These are phyloP conservation scores for Fusarium equiseti DNA, from an alignment of 2,329 filamentous ascomycete genomes.

Conservation along the genomic window DNA sequence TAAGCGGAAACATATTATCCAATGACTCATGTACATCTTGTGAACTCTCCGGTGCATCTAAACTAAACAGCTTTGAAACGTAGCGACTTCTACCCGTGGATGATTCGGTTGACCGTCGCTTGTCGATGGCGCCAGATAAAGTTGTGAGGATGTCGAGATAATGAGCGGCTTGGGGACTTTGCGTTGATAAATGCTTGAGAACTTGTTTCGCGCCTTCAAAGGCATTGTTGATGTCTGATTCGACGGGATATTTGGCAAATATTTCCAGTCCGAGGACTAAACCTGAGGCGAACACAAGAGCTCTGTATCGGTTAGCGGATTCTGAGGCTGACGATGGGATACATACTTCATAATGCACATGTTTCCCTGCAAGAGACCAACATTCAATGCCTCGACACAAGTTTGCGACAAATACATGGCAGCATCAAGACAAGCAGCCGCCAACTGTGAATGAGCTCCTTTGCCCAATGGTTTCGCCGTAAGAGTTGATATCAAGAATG, in stretches of 20 bases:
- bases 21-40: background rate
- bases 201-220: constrained; percentile 65
- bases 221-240: constrained; percentile 59
- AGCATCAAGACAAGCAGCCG: constrained; percentile 66
- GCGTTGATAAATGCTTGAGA: constrained; percentile 59
- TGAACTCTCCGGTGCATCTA: background rate
- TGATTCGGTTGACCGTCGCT: constrained; percentile 30
- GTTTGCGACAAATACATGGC: constrained; percentile 67
- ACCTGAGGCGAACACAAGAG: constrained; percentile 67
- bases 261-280: constrained; percentile 68
- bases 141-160: constrained; percentile 67
- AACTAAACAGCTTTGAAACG: constrained; percentile 40
- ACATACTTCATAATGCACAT: constrained; percentile 71
- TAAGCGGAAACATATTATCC: background rate
- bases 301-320: constrained; percentile 49
- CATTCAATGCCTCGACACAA: constrained; percentile 61
- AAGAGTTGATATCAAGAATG: constrained; percentile 65
- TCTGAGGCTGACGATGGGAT: background rate
- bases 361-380: constrained; percentile 61
- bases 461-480: constrained; percentile 51
- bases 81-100: constrained; percentile 42
- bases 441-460: constrained; percentile 54
- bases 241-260: constrained; percentile 61
- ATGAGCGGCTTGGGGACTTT: constrained; percentile 68
- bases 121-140: constrained; percentile 58